These are phyloP conservation scores for Tulasnella sp. DNA, from an alignment of 768 basidiomycete species.

Conservation along the genomic window DNA sequence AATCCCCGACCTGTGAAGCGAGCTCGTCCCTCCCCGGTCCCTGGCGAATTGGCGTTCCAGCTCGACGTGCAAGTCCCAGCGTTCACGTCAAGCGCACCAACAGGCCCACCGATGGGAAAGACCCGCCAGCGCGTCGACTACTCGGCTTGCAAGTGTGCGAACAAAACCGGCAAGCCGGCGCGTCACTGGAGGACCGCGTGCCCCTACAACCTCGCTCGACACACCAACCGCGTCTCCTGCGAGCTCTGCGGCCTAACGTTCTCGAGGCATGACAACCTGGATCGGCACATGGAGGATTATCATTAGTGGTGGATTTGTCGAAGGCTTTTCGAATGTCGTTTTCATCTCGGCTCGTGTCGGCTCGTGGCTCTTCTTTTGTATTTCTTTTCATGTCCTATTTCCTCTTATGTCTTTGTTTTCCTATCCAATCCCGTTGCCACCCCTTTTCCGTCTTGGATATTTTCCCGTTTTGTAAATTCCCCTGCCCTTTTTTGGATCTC, in stretches of 20 bases:
- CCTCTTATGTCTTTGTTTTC: background rate
- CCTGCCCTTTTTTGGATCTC: background rate
- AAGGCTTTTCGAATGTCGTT: background rate
- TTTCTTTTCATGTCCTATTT: background rate
- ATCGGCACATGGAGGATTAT: background rate
- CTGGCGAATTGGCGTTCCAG: background rate
- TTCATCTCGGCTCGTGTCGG: background rate
- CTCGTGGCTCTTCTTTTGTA: background rate
- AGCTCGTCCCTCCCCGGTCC: background rate
- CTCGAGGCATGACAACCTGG: background rate
- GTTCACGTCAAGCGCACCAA: background rate
- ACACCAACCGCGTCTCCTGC: background rate
- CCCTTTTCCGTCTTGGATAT: background rate
- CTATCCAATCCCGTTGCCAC: background rate
- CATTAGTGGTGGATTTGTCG: background rate
- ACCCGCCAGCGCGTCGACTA: conserved; percentile 8
- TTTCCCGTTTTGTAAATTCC: background rate
- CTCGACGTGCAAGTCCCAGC: conserved; percentile 11
- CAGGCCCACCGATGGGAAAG: background rate
- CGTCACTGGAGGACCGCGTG: conserved; percentile 1
- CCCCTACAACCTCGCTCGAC: background rate
- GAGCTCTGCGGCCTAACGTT: background rate
- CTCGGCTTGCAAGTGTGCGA: background rate
- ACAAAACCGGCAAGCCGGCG: background rate
- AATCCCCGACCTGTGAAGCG: background rate